Base-by-base conservation (phyloP, 1,139 yeast species). In the Hemisphaericaspora xylanilytica region DNA sequence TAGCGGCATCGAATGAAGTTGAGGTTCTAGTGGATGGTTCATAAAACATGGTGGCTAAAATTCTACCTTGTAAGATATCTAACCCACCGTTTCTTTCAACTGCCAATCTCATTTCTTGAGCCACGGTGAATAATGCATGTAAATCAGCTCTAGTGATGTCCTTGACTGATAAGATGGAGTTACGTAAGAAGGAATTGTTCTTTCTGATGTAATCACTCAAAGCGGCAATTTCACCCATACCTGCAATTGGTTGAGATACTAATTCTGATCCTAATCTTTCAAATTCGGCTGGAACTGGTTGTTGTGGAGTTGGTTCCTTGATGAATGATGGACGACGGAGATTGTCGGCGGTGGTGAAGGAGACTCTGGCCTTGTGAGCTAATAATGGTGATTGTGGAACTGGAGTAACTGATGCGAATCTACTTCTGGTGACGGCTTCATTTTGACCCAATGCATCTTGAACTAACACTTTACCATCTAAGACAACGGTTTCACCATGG, bases 1-100 rank as follows among this genome's bases (percentile, higher is more conserved):
- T 94, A 46, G 99, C 99, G 53, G 97, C 96, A 64, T 94, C 96
- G 62, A 94, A 94, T 2, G 97, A 90, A 17, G 97, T 81, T 13
- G 95, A 80, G 24, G 99, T 94, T 67, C 99, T 80, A 34, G 99
- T 94, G 9, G 97, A 88, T 53, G 99, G 98, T 71, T 94, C 99
- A 64, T 89, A 94, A 73, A 94, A 94, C 75, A 94, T 83, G 17
- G 97, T 92, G 37, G 97, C 88, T 59, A 94, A 74, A 39, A 94
- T 82, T 59, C 96, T 82, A 46, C 97, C 96, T 66, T 82, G 78
- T 67, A 92, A 78, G 46, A 94, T 66, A 63, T 92, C 96, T 61
- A 94, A 73, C 40, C 88, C 95, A 55, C 98, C 98, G 58, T 84
- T 86, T 69, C 97, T 85, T 70, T 92, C 97, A 46, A 92, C 98